These are phyloP conservation scores for Gnetum montanum DNA, from an alignment of 75 land plant genomes.

Conservation along the genomic window DNA sequence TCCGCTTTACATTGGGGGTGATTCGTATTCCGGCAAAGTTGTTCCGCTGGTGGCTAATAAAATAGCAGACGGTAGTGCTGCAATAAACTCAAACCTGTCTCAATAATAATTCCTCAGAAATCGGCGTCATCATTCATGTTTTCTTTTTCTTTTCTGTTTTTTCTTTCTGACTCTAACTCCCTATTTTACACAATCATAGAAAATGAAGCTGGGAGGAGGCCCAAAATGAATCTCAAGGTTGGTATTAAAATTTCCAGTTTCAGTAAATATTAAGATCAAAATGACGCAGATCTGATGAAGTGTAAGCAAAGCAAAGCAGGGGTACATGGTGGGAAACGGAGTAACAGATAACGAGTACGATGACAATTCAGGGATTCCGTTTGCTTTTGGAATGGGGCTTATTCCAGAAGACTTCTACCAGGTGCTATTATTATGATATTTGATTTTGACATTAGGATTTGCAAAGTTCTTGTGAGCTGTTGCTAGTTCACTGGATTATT, in stretches of 20 bases:
- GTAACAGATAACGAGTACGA: conserved; percentile 62
- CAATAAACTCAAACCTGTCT: neutral
- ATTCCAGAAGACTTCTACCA: conserved; percentile 56
- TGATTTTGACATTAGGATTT: neutral
- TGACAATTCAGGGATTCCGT: conserved; percentile 86
- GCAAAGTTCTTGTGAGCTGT: no score
- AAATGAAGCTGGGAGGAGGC: conserved; percentile 48
- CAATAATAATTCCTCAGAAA: no score
- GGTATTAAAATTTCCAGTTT: neutral
- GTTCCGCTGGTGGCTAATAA: conserved; percentile 70
- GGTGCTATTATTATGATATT: conserved; percentile 18
- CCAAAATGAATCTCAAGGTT: conserved; percentile 78
- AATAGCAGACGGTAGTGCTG: conserved; percentile 57
- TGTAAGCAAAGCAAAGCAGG: conserved; percentile 28
- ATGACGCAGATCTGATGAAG: neutral
- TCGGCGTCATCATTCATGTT: no score
- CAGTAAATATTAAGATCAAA: neutral
- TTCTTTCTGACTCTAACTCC: neutral
- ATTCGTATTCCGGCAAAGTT: conserved; percentile 90
- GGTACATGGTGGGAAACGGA: conserved; percentile 91
- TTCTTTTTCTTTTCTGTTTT: conserved; percentile 1
- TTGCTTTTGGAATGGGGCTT: conserved; percentile 91
- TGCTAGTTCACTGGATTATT: neutral
- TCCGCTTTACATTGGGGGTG: conserved; percentile 77
- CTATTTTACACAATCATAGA: conserved; percentile 28